Base-by-base conservation (phyloP, 768 basidiomycete species). In the Auricularia heimuer region DNA sequence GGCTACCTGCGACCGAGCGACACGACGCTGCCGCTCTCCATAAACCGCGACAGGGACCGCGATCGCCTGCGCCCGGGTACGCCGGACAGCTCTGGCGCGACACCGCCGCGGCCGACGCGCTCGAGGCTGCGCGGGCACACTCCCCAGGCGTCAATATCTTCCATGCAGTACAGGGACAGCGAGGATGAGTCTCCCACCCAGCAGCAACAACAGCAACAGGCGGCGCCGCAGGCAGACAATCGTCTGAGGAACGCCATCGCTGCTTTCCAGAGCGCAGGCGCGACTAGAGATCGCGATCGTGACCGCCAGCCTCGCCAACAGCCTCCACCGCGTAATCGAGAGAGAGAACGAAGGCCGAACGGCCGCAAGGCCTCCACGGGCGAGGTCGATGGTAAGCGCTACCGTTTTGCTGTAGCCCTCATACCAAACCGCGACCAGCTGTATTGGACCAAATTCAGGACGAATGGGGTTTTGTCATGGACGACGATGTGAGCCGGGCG, bases 381-480 rank as follows among this genome's bases (percentile, higher is more conserved):
- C 6, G 92, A 94, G 72, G 91, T 96, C 69, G 94, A 95, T 73
- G 90, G 90, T 88, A 12, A 44, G 14, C 7, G 3, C 33, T 11
- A 3, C 29, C 21, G 14, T 18, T 51, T n/a, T 66, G 45, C 39
- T 29, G 24, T 65, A 11, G 29, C 29, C 29, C 3, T 29, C 29
- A 29, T 29, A 29, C 29, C 29, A 29, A 29, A 29, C 29, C 29
- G 29, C 29, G 29, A 29, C 29, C 68, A 95, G 92, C 90, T 67
- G 82, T 96, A 14, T 76, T 97, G 67, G 87, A 92, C 68, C 86
- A 92, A 74, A 90, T 97, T 68, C 86, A 83, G 71, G 88, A 90
- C 68, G 92, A 89, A 64, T 97, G 94, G 94, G 90, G 91, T 70
- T 88, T 92, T 71, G 87, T 94, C 37, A 85, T 88, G 64, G 84